Conservation (phyloP, 2,329 filamentous ascomycete species). For the Gnomoniopsis smithogilvyi region DNA sequence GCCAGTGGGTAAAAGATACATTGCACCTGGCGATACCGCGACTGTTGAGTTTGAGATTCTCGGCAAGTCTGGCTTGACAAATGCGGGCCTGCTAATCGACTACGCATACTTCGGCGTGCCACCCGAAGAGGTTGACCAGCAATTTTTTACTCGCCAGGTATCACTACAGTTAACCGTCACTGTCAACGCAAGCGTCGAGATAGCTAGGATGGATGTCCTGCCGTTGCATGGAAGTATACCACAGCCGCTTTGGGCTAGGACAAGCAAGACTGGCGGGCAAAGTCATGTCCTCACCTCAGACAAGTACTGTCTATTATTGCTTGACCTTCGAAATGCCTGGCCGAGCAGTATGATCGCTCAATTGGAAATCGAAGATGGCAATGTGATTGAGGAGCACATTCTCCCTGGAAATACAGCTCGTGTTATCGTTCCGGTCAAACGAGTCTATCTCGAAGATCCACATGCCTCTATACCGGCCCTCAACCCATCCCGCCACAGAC, state of each 20-base stretch:
- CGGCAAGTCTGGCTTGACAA: slow-evolving; percentile 80
- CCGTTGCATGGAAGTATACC: slow-evolving; percentile 69
- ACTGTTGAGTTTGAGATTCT: slow-evolving; percentile 81
- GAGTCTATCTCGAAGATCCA: slow-evolving; percentile 73
- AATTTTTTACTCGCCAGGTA: slow-evolving; percentile 82
- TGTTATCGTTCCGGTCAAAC: slow-evolving; percentile 71
- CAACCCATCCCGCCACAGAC: slow-evolving; percentile 78
- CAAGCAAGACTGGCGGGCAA: slow-evolving; percentile 30
- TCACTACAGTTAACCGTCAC: slow-evolving; percentile 80
- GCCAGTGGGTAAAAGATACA: slow-evolving; percentile 53
- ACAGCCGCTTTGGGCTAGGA: slow-evolving; percentile 51
- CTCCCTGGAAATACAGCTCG: slow-evolving; percentile 69
- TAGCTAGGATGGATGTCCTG: slow-evolving; percentile 75
- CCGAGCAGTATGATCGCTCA: slow-evolving; percentile 71
- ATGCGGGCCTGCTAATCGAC: slow-evolving; percentile 77
- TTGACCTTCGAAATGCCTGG: slow-evolving; percentile 90
- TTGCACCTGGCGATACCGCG: slow-evolving; percentile 63
- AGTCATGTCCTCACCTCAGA: slow-evolving; percentile 42
- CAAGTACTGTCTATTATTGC: slow-evolving; percentile 72
- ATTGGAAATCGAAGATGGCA: slow-evolving; percentile 51
- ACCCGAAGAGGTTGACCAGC: slow-evolving; percentile 63
- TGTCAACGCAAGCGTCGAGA: slow-evolving; percentile 86
- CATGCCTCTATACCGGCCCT: slow-evolving; percentile 76
- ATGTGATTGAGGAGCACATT: slow-evolving; percentile 52
- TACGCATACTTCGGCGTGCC: slow-evolving; percentile 77